Base-by-base conservation (phyloP, 805 yeast genomes). In the Saccharomycopsis olivae region DNA sequence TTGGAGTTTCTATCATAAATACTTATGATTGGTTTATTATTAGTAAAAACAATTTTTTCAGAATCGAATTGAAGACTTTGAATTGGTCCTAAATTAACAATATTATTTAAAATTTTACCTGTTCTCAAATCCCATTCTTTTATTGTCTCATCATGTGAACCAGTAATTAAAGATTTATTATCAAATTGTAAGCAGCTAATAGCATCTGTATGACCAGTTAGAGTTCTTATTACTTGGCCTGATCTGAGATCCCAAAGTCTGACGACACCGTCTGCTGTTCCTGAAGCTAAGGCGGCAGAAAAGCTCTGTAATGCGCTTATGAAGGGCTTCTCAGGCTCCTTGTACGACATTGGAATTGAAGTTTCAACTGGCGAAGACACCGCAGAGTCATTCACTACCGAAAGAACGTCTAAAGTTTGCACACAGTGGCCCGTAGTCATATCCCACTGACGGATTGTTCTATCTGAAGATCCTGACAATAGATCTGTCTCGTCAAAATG, bases 361-460 rank as follows among this genome's bases (percentile, higher is more conserved):
- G 37, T 18, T 19, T 29, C 43, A 32, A 39, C 44, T 28, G 36
- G 43, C 9, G 41, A 36, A n/a, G 40, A 33, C 29, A 21, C 42
- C 17, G 35, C 24, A 18, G 41, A 13, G 19, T 35, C 28, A 23
- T 38, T 33, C 1, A 69, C 62, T 4, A 78, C 78, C 76, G 78
- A 74, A 34, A 75, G 50, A 14, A 81, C 71, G 57, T 82, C 89
- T 32, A 81, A 66, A 0, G 87, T 78, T 51, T 78, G 85, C 14
- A 75, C 46, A 55, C 86, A 77, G 46, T 71, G 70, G 1, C 87
- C 88, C 0, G 75, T 68, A 23, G 57, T 61, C 45, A 76, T 48
- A 58, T 81, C 89, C 89, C 89, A 81, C 53, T 78, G 85, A 36
- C 88, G 66, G 9, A 82, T 68, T 0, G 89, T 81, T 36, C 72